Evolutionary conservation across 345 rosid species (phyloP).

Genomic region (Lepidium didymum): DNA sequence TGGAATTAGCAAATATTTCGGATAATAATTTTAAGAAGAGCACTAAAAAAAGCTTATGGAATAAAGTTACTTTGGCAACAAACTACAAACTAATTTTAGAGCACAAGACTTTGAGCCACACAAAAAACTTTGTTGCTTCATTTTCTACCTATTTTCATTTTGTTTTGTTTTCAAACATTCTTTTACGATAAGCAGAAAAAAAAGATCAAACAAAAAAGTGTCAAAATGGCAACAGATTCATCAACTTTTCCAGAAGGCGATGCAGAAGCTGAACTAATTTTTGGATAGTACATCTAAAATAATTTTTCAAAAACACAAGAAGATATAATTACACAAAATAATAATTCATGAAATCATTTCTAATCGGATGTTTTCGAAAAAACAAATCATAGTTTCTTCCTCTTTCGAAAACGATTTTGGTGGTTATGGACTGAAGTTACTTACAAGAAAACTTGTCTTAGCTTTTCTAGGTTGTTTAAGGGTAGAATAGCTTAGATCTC

Average conservation of each 20-base stretch:
- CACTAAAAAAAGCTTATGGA: background rate
- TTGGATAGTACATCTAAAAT: background rate
- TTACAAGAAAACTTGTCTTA: background rate
- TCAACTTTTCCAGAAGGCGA: constrained; percentile 43
- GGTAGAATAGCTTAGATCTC: no score
- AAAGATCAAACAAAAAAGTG: background rate
- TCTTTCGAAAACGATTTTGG: no score
- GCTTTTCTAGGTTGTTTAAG: no score
- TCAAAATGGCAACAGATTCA: constrained; percentile 34
- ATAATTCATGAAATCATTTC: background rate
- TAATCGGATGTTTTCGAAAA: no score
- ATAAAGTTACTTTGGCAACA: constrained; percentile 1
- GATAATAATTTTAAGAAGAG: background rate
- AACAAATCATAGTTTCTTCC: no score
- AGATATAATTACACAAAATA: no score
- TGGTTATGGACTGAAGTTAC: background rate
- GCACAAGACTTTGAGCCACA: constrained; percentile 4
- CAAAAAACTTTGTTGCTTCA: background rate
- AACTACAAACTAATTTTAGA: constrained; percentile 19
- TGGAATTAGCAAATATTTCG: constrained; percentile 8
- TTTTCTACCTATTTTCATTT: background rate
- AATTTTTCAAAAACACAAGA: background rate
- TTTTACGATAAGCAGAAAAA: background rate
- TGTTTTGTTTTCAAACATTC: background rate
- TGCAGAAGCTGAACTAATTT: constrained; percentile 24